Percentiles rank a stretch among this genome's conserved stretches.
phyloP scores from a whole-genome alignment of 139 green algal species.

The Zygnema circumcarinatum region DNA sequence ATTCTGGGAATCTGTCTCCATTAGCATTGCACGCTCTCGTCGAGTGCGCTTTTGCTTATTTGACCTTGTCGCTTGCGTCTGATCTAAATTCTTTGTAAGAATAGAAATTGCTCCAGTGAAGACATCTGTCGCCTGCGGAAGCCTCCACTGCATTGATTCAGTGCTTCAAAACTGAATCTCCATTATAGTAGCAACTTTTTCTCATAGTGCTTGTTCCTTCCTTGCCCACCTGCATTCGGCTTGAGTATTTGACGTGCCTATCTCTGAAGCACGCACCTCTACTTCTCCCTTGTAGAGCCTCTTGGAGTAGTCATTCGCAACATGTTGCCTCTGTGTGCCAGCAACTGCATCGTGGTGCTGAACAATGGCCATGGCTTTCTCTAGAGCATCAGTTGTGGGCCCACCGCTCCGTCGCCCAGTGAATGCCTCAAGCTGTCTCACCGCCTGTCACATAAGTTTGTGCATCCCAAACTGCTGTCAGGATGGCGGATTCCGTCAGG shows the following conservation, averaged over 20 bases:
- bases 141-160: no score
- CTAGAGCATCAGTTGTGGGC: conserved; percentile 65
- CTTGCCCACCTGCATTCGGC: no score
- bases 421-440: conserved; percentile 74
- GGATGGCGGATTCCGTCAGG: neutral
- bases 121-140: neutral
- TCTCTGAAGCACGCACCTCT: neutral
- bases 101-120: neutral
- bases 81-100: neutral
- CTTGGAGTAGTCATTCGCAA: conserved; percentile 81
- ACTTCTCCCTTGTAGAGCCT: conserved; percentile 36
- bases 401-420: conserved; percentile 27
- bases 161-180: neutral
- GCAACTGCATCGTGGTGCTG: conserved; percentile 90
- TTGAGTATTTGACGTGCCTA: no score
- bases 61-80: no score
- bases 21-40: no score
- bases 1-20: no score
- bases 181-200: neutral
- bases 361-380: conserved; percentile 71
- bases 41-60: no score
- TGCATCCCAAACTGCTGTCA: neutral
- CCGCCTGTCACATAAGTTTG: conserved; percentile 48
- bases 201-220: no score
- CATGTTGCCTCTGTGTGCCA: conserved; percentile 85